These are phyloP conservation scores for Xerocomellus amylosporus DNA, from an alignment of 768 basidiomycete genomes.

Conservation along the genomic window DNA sequence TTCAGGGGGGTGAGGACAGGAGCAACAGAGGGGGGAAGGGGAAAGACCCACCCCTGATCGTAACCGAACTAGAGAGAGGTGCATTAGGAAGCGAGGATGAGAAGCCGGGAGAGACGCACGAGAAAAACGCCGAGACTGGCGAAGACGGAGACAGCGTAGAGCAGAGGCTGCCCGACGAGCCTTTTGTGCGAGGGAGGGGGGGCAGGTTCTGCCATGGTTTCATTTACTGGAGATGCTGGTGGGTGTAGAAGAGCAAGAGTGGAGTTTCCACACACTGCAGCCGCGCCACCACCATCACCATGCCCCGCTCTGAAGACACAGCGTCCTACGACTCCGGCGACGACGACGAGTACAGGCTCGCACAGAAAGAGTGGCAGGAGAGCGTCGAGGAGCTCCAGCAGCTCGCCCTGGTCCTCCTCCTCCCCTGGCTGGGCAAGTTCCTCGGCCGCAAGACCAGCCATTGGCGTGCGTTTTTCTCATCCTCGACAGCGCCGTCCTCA, in stretches of 20 bases:
- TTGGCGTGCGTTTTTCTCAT: constrained; percentile 60
- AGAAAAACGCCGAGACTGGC: constrained; percentile 84
- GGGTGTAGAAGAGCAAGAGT: constrained; percentile 18
- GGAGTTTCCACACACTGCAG: constrained; percentile 5
- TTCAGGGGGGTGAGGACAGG: constrained; percentile 2
- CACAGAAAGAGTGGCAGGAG: constrained; percentile 93
- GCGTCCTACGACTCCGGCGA: constrained; percentile 54
- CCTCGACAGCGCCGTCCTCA: constrained; percentile 12
- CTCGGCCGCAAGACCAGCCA: constrained; percentile 82
- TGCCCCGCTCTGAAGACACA: constrained; percentile 66
- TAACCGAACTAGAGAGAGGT: constrained; percentile 62
- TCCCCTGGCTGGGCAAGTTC: constrained; percentile 88
- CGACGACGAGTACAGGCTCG: constrained; percentile 71
- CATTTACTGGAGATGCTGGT: constrained; percentile 39
- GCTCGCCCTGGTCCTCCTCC: constrained; percentile 71
- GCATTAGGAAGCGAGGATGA: constrained; percentile 1
- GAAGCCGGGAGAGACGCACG: constrained; percentile 44
- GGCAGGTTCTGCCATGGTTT: constrained; percentile 48
- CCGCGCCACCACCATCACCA: constrained; percentile 38
- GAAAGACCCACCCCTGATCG: constrained; percentile 68
- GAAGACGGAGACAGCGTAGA: constrained; percentile 78
- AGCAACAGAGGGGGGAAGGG: neutral
- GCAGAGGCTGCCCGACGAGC: constrained; percentile 74
- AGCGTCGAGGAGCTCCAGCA: constrained; percentile 81
- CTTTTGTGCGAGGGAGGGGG: constrained; percentile 37